phyloP scores from a whole-genome alignment of 305 asterid species.

The Solanum hybrid region DNA sequence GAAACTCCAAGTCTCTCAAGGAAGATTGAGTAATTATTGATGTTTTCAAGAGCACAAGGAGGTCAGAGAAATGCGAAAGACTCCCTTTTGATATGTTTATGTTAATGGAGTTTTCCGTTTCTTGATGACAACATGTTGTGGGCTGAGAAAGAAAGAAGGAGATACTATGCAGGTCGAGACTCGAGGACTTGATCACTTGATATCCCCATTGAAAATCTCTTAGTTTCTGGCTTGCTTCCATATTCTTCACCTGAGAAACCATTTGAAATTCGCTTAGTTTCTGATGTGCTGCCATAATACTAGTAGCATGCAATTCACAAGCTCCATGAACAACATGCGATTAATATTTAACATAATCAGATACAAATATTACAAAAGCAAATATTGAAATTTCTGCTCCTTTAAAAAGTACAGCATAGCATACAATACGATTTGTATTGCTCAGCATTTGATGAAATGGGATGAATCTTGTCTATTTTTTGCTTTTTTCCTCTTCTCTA shows the following conservation, averaged over 20 bases:
- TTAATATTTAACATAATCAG: neutral
- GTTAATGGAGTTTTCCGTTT: conserved; percentile 49
- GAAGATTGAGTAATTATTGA: conserved; percentile 9
- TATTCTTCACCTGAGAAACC: conserved; percentile 11
- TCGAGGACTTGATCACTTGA: conserved; percentile 25
- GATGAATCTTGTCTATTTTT: too few relatives aligned
- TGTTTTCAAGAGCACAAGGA: conserved; percentile 31
- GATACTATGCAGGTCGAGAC: conserved; percentile 38
- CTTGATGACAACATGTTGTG: conserved; percentile 37
- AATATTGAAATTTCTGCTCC: neutral
- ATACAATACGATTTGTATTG: neutral
- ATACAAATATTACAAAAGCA: neutral
- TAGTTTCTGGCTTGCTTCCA: conserved; percentile 29
- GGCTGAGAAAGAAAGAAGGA: conserved; percentile 53
- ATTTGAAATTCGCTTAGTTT: neutral
- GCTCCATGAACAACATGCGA: neutral
- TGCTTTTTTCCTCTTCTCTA: too few relatives aligned
- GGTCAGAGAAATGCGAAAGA: conserved; percentile 24
- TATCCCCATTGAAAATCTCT: conserved; percentile 48
- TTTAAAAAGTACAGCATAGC: neutral
- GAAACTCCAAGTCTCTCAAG: conserved; percentile 53
- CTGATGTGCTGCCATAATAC: neutral
- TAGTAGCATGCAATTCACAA: neutral
- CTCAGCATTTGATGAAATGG: too few relatives aligned
- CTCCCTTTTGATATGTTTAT: conserved; percentile 31